Conservation (phyloP, 305 asterid species). For the Fraxinus latifolia region DNA sequence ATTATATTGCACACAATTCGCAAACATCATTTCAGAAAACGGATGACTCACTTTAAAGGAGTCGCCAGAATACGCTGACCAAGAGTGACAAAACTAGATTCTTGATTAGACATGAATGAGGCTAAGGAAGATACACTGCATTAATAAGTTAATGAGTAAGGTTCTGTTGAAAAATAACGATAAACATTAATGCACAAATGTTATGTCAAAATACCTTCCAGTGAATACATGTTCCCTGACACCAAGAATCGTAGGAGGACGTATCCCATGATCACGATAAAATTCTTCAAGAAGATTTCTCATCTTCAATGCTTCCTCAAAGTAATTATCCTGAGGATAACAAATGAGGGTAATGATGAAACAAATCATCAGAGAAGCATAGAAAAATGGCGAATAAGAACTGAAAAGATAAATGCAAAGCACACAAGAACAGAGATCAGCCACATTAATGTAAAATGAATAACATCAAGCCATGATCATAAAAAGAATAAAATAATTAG, state of each 20-base stretch:
- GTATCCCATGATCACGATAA: conserved; percentile 73
- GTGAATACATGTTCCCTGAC: conserved; percentile 97
- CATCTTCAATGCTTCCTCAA: conserved; percentile 97
- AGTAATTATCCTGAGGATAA: conserved; percentile 71
- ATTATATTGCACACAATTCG: conserved; percentile 10
- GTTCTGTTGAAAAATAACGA: conserved; percentile 8
- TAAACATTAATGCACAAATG: background rate
- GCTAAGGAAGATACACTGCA: conserved; percentile 98
- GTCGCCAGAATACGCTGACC: conserved; percentile 96
- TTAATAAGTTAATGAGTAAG: conserved; percentile 29
- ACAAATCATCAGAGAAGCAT: conserved; percentile 5
- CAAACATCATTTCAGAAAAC: conserved; percentile 22
- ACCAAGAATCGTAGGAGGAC: conserved; percentile 85
- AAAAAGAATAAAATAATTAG: background rate
- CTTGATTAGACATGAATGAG: conserved; percentile 94
- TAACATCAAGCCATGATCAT: background rate
- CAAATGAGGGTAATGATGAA: conserved; percentile 12
- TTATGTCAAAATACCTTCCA: conserved; percentile 65
- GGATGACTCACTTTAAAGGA: conserved; percentile 76
- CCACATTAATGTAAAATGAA: background rate
- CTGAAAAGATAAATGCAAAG: background rate
- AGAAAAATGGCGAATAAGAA: background rate
- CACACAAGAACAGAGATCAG: background rate
- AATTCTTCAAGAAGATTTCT: conserved; percentile 97
- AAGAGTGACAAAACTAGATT: conserved; percentile 93